Evolutionary conservation across 192 early-diverging fungal species (phyloP).

Genomic region (Backusella tuberculispora): DNA sequence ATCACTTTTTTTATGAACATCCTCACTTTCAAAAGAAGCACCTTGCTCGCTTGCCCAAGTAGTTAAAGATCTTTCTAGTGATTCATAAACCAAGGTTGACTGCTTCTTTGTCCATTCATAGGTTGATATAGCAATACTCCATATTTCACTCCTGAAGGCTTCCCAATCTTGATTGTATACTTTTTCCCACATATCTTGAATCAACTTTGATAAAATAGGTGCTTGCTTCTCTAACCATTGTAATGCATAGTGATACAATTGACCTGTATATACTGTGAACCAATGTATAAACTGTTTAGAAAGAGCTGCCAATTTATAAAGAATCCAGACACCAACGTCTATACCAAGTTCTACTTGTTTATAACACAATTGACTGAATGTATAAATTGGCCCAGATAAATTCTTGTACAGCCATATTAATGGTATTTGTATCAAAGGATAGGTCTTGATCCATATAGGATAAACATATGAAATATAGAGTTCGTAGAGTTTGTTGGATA

Average conservation of each 20-base stretch:
- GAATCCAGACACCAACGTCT: not conserved
- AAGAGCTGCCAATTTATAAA: not conserved
- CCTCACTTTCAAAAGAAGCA: not conserved
- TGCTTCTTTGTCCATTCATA: not conserved
- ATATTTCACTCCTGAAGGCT: not conserved
- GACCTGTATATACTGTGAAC: not conserved
- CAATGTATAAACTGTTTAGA: not conserved
- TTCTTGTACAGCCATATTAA: not conserved
- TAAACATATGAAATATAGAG: not conserved
- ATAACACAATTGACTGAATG: not conserved
- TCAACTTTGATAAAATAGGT: not conserved
- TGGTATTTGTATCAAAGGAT: not conserved
- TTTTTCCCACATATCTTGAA: not conserved
- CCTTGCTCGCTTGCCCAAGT: not conserved
- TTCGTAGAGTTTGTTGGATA: not conserved
- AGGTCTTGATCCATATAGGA: not conserved
- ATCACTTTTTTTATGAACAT: not conserved
- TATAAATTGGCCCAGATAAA: not conserved
- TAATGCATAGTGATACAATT: not conserved
- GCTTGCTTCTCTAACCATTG: not conserved
- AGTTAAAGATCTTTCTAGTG: not conserved
- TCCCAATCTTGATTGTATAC: not conserved
- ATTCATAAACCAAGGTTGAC: not conserved
- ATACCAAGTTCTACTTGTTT: not conserved
- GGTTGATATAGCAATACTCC: not conserved